Percentiles rank a stretch among this genome's conserved stretches.
phyloP scores from a whole-genome alignment of 2,329 filamentous ascomycete species.

The Fusarium tupiense region DNA sequence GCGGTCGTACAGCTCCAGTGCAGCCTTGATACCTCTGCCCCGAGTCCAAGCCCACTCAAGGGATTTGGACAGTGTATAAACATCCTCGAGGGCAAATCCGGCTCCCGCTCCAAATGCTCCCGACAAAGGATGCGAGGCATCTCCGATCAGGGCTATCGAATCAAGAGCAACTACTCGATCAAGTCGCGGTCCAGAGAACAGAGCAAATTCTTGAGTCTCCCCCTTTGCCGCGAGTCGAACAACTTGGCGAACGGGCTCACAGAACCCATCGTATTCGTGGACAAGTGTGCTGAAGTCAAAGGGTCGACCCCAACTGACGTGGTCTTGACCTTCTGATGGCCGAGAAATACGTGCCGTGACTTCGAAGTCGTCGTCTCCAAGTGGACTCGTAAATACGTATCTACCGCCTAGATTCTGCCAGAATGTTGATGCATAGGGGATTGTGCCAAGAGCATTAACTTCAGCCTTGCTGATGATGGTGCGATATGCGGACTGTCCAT shows the following conservation, averaged over 20 bases:
- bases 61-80: conserved; percentile 37
- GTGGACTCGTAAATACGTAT: conserved; percentile 49
- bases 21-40: conserved; percentile 25
- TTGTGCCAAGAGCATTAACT: conserved; percentile 43
- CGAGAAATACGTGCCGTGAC: conserved; percentile 41
- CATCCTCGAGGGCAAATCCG: conserved; percentile 51
- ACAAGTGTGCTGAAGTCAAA: conserved; percentile 34
- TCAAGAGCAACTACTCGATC: conserved; percentile 35
- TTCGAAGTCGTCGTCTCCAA: conserved; percentile 48
- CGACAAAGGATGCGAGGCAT: conserved; percentile 64
- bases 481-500: conserved; percentile 47
- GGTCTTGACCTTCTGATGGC: conserved; percentile 34
- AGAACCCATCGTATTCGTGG: conserved; percentile 44
- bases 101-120: conserved; percentile 55
- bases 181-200: conserved; percentile 46
- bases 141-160: conserved; percentile 60
- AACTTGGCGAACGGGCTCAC: conserved; percentile 44
- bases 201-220: conserved; percentile 43
- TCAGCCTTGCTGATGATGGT: conserved; percentile 43
- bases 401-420: conserved; percentile 46
- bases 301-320: conserved; percentile 46
- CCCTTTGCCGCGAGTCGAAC: conserved; percentile 42
- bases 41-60: conserved; percentile 39
- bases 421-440: conserved; percentile 45
- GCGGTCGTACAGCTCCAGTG: conserved; percentile 40